A percentile compares a stretch with the other conserved stretches of the same genome.
phyloP scores from a whole-genome alignment of 1,284 basidiomycete genomes.

The Cutaneotrichosporon mucoides region DNA sequence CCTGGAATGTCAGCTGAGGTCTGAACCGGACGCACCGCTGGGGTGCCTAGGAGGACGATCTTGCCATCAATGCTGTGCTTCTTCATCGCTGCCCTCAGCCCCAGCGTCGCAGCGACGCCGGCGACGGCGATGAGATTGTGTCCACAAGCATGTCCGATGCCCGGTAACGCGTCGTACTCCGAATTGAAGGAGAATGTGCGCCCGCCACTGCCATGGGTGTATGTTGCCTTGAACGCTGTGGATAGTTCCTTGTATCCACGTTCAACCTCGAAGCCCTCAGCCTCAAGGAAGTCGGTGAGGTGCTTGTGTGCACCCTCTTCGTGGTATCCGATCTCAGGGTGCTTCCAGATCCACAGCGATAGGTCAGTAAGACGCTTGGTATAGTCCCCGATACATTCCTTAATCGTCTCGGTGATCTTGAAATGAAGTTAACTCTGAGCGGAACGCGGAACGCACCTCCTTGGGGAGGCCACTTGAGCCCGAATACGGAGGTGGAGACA shows the following conservation, averaged over 20 bases:
- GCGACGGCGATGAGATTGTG: conserved; percentile 81
- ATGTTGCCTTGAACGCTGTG: conserved; percentile 64
- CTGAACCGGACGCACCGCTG: conserved; percentile 54
- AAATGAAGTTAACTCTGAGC: too few relatives aligned
- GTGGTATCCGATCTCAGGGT: conserved; percentile 41
- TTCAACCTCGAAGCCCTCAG: conserved; percentile 33
- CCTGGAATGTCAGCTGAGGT: too few relatives aligned
- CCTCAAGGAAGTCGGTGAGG: conserved; percentile 29
- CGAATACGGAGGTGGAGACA: not conserved
- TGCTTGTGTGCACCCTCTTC: conserved; percentile 29
- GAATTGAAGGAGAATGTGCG: conserved; percentile 68
- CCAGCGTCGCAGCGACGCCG: conserved; percentile 71
- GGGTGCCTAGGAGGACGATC: conserved; percentile 76
- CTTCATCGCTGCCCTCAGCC: conserved; percentile 63
- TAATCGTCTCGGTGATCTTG: conserved; percentile 9
- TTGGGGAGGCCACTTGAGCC: not conserved
- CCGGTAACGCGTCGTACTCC: conserved; percentile 52
- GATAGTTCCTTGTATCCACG: conserved; percentile 48
- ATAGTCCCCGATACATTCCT: conserved; percentile 4
- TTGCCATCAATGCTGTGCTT: conserved; percentile 64
- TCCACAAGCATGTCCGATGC: conserved; percentile 72
- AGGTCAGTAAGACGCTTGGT: conserved; percentile 34
- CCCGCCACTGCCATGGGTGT: conserved; percentile 55
- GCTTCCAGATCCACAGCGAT: conserved; percentile 38
- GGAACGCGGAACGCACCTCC: conserved; percentile 2